Conservation (phyloP, 2,329 filamentous ascomycete species). For the Fusarium oxysporum region DNA sequence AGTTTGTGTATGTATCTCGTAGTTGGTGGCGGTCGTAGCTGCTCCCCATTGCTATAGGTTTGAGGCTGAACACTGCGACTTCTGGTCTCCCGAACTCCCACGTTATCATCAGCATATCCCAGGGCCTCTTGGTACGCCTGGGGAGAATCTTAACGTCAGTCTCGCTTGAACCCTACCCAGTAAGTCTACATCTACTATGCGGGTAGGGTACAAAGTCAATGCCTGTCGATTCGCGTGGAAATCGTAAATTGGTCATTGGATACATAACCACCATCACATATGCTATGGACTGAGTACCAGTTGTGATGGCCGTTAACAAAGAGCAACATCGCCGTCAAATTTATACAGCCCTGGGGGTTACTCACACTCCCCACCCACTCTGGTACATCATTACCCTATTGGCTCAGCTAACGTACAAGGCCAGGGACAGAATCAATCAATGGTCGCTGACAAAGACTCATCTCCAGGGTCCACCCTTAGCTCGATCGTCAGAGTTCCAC, state of each 20-base stretch:
- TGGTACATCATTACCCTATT: conserved; percentile 3
- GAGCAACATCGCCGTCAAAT: conserved; percentile 2
- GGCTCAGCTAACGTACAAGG: conserved; percentile 22
- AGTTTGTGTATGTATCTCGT: not conserved
- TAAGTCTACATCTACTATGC: conserved; percentile 7
- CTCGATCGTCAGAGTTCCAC: conserved; percentile 27
- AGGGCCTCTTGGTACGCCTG: not conserved
- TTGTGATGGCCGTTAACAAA: not conserved
- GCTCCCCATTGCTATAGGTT: not conserved
- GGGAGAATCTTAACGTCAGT: conserved; percentile 2
- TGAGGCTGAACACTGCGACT: not conserved
- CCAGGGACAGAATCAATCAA: conserved; percentile 32
- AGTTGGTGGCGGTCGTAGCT: not conserved
- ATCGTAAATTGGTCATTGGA: conserved; percentile 8
- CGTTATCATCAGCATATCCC: not conserved
- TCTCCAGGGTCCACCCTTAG: conserved; percentile 30
- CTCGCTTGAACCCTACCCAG: conserved; percentile 3
- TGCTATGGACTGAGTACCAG: not conserved
- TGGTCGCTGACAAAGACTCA: conserved; percentile 15
- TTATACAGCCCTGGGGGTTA: conserved; percentile 13
- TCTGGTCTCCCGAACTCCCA: not conserved
- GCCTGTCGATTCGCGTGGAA: conserved; percentile 1
- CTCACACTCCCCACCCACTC: conserved; percentile 18
- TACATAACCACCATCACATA: not conserved
- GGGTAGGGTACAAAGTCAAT: not conserved